Base-by-base conservation (phyloP, 2,329 filamentous ascomycete species). In the Fusarium concolor region DNA sequence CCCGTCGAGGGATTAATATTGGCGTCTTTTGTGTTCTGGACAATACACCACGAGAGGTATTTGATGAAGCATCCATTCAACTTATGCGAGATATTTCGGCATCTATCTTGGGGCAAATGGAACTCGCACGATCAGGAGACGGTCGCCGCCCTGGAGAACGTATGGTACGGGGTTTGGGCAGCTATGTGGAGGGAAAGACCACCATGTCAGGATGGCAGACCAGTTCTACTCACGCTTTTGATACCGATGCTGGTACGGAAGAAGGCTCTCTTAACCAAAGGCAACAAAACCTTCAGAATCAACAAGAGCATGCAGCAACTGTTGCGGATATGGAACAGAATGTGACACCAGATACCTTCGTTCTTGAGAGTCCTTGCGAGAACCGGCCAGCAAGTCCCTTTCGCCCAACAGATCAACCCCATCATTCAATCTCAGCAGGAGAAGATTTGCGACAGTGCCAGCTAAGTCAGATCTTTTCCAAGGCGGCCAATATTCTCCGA, bases 401-500 rank as follows among this genome's bases (percentile, higher is more conserved):
- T 9, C 41, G 31, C 7, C 6, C 14, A 10, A 42, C 14, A 6
- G 28, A 52, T 8, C 20, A 46, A 12, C 8, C 41, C 6, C 5
- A 10, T 9, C 37, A 35, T 18, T 43, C 53, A 11, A 17, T 35
- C 17, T 12, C 20, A 3, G 11, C 29, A 12, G 60, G 29, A 10
- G 60, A 64, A n/a, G 60, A 65, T 38, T 43, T 51, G 2, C 52
- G 46, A 15, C 47, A 58, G n/a, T 9, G 5, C 17, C 41, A 47
- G 29, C 10, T 43, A 18, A 43, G 41, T n/a, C 33, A 55, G 6
- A 73, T 83, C 1, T 83, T 84, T 47, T 79, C 79, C 0, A 82
- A 78, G 28, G 84, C 83, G 6, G 80, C 83, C 22, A 80, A 80
- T 26, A 74, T 84, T 9, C 73, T 85, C 14, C 69, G 80, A 3